Conservation (phyloP, 2,329 filamentous ascomycete genomes). For the Colletotrichum cordylinicola region DNA sequence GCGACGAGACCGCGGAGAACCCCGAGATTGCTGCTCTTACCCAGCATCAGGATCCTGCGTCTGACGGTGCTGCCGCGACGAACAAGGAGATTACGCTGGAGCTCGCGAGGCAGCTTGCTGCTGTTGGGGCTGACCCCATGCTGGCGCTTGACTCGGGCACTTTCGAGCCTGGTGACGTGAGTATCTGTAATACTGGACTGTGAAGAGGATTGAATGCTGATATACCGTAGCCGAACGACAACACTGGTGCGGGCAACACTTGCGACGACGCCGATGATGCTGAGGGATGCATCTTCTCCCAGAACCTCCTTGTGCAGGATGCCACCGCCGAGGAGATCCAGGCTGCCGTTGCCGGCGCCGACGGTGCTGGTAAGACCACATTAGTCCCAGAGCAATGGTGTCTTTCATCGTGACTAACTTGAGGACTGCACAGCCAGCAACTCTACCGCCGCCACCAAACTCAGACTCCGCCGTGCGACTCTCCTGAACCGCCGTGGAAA, state of each 20-base stretch:
- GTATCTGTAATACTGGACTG: slow-evolving; percentile 17
- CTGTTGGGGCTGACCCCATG: slow-evolving; percentile 66
- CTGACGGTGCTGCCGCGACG: slow-evolving; percentile 55
- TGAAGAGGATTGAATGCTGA: not conserved
- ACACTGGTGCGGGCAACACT: slow-evolving; percentile 36
- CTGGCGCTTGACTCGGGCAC: slow-evolving; percentile 67
- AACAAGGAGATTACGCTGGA: slow-evolving; percentile 68
- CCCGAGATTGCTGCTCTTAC: slow-evolving; percentile 68
- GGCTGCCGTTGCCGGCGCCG: slow-evolving; percentile 47
- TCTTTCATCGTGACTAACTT: not conserved
- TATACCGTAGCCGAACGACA: slow-evolving; percentile 1
- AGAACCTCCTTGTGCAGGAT: slow-evolving; percentile 58
- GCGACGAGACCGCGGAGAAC: slow-evolving; percentile 63
- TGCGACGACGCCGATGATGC: slow-evolving; percentile 54
- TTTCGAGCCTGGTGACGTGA: slow-evolving; percentile 64
- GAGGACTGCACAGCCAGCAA: not conserved
- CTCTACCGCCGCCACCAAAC: not conserved
- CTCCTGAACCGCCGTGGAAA: not conserved
- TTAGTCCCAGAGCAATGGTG: no score
- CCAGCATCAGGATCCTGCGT: slow-evolving; percentile 74
- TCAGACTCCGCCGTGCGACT: not conserved
- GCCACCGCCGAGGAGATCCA: slow-evolving; percentile 56
- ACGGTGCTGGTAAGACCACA: not conserved
- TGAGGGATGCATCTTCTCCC: slow-evolving; percentile 60
- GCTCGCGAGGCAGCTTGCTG: slow-evolving; percentile 64